These are phyloP conservation scores for Aureobasidium sp. DNA, from an alignment of 2,329 filamentous ascomycete genomes.

Conservation along the genomic window DNA sequence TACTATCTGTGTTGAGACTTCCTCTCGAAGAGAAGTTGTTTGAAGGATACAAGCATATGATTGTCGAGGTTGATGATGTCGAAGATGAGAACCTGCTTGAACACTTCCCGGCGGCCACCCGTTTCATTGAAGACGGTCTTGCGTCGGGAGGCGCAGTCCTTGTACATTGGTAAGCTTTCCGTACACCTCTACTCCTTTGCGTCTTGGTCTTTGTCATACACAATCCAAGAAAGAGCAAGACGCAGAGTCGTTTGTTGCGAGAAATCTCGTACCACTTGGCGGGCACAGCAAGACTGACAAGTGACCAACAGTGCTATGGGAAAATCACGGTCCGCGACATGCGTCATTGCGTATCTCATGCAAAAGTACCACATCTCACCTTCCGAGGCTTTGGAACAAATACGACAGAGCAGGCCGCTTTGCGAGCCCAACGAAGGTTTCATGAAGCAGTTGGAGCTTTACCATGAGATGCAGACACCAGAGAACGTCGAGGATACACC, in stretches of 20 bases:
- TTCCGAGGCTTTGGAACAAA: slow-evolving; percentile 57
- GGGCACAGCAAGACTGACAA: background rate
- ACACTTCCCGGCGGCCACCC: slow-evolving; percentile 67
- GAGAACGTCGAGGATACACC: slow-evolving; percentile 59
- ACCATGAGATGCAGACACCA: slow-evolving; percentile 79
- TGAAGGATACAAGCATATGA: slow-evolving; percentile 59
- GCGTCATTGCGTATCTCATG: slow-evolving; percentile 78
- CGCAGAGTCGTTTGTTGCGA: background rate
- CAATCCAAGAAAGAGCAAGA: background rate
- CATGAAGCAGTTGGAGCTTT: slow-evolving; percentile 78
- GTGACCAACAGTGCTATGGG: slow-evolving; percentile 72
- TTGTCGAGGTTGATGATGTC: slow-evolving; percentile 81
- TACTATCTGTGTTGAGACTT: slow-evolving; percentile 71
- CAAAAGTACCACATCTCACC: slow-evolving; percentile 42
- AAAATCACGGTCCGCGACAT: slow-evolving; percentile 82
- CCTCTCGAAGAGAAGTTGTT: slow-evolving; percentile 48
- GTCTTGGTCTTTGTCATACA: background rate
- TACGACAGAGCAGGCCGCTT: slow-evolving; percentile 63
- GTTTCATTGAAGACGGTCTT: slow-evolving; percentile 74
- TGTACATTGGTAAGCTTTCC: slow-evolving; percentile 56
- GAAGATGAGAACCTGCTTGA: slow-evolving; percentile 80
- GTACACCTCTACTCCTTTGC: background rate
- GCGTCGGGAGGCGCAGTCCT: slow-evolving; percentile 52
- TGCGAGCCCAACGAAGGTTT: slow-evolving; percentile 89
- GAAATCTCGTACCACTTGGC: background rate